A percentile compares a stretch with the other conserved stretches of the same genome.
Conservation (phyloP, 148 eudicot species). For the Cornus controversa region DNA sequence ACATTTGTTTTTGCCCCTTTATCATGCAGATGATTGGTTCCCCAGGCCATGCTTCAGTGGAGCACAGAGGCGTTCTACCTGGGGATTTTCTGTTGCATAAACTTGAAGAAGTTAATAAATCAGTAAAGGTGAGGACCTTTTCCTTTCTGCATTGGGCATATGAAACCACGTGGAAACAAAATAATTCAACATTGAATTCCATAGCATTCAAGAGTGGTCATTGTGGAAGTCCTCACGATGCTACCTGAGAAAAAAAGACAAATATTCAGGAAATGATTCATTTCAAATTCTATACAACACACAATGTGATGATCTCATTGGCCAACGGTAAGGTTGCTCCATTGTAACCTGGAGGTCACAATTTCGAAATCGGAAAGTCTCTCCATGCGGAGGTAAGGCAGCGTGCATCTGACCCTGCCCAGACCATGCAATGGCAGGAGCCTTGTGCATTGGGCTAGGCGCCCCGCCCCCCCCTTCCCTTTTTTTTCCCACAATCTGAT, state of each 20-base stretch:
- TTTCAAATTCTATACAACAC: neutral
- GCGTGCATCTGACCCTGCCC: too few relatives aligned
- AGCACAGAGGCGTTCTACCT: conserved; percentile 39
- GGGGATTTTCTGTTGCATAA: conserved; percentile 58
- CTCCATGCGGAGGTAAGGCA: too few relatives aligned
- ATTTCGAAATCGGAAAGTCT: too few relatives aligned
- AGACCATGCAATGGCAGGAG: too few relatives aligned
- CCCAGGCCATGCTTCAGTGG: conserved; percentile 32
- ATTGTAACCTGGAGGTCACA: too few relatives aligned
- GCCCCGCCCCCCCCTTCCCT: too few relatives aligned
- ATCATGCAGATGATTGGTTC: conserved; percentile 41
- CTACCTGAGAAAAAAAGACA: neutral
- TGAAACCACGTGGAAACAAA: neutral
- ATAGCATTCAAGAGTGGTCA: neutral
- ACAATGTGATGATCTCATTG: neutral
- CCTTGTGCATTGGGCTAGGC: too few relatives aligned
- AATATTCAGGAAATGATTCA: neutral
- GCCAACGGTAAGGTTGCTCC: too few relatives aligned
- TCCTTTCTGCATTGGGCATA: conserved; percentile 7
- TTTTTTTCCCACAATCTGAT: neutral
- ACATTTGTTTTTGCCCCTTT: conserved; percentile 2
- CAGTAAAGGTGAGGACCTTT: conserved; percentile 56
- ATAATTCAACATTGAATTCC: neutral
- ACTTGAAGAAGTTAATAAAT: conserved; percentile 71
- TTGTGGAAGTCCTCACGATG: neutral